phyloP scores from a whole-genome alignment of 768 basidiomycete genomes.

The Agaricus sinodeliciosus region DNA sequence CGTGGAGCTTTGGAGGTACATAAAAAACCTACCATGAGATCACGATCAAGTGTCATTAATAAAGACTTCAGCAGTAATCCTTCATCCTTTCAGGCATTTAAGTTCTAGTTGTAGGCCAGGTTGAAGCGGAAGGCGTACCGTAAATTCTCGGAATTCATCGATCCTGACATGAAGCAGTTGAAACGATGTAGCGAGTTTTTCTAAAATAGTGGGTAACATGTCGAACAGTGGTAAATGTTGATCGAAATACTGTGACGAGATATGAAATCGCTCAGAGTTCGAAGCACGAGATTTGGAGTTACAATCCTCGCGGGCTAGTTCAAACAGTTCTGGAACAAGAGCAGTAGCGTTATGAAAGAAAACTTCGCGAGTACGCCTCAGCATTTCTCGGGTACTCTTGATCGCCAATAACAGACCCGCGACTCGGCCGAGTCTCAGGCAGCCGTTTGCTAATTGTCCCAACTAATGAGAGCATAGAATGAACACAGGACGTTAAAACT shows the following conservation, averaged over 20 bases:
- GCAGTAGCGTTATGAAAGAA: conserved; percentile 3
- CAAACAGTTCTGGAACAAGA: not conserved
- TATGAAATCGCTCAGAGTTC: not conserved
- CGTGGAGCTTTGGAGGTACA: not conserved
- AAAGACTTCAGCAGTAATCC: not conserved
- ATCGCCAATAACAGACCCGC: conserved; percentile 6
- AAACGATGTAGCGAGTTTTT: not conserved
- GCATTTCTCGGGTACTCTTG: not conserved
- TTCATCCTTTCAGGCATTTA: not conserved
- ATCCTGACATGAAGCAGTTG: not conserved
- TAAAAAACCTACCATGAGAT: not conserved
- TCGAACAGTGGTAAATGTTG: not conserved
- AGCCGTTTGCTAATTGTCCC: not conserved
- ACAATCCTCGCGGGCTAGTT: not conserved
- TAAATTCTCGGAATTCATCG: conserved; percentile 5
- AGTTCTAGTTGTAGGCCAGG: too few species aligned
- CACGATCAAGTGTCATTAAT: not conserved
- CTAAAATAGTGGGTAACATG: not conserved
- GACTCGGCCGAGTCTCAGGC: conserved; percentile 4
- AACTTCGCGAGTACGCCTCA: not conserved
- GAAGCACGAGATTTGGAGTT: not conserved
- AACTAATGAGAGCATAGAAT: not conserved
- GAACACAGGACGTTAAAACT: not conserved
- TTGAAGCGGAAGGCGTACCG: not conserved
- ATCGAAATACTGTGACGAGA: not conserved